Base-by-base conservation (phyloP, 169 alveolate genomes). In the Eimeria maxima region DNA sequence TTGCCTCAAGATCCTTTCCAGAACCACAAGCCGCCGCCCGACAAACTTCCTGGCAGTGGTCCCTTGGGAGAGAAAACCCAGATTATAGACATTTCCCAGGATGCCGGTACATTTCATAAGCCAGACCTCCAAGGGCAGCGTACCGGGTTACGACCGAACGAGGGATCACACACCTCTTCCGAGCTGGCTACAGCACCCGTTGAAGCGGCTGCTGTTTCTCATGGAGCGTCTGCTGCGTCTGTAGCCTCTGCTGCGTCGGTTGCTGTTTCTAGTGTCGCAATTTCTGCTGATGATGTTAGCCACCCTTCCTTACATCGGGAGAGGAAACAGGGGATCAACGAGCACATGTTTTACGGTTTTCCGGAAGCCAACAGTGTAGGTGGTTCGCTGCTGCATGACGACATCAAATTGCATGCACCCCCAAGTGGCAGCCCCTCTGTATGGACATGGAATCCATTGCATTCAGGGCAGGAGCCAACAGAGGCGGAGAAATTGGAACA, bases 401-500 rank as follows among this genome's bases (percentile, higher is more conserved):
- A 71, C 29, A 6, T 4, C 16, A 14, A n/a, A 42, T 38, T 29
- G 18, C 27, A 20, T 74, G n/a, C 84, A 74, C 3, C 60, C 2
- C 84, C 84, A 10, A 67, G 44, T 4, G 18, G 76, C 76, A 14
- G 55, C 50, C 24, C 90, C n/a, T 27, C 42, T 45, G 65, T 84
- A 14, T 84, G 76, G 78, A 27, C 78, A 11, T 84, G 92, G 92
- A 84, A 84, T 29, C 92, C 92, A 16, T 11, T 57, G 73, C 11
- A 74, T 42, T 33, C 60, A 24, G 27, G 22, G 4, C 18, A 13
- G 67, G 92, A 84, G 18, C 76, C 76, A 16, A 18, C 73, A 13
- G 92, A 84, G 92, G 55, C 92, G n/a, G 57, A 84, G 65, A 67
- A 22, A 24, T 57, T 84, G 42, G 63, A 84, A 50, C 74, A 84